Base-by-base conservation (phyloP, 169 alveolate genomes). In the Cryptosporidium ryanae region DNA sequence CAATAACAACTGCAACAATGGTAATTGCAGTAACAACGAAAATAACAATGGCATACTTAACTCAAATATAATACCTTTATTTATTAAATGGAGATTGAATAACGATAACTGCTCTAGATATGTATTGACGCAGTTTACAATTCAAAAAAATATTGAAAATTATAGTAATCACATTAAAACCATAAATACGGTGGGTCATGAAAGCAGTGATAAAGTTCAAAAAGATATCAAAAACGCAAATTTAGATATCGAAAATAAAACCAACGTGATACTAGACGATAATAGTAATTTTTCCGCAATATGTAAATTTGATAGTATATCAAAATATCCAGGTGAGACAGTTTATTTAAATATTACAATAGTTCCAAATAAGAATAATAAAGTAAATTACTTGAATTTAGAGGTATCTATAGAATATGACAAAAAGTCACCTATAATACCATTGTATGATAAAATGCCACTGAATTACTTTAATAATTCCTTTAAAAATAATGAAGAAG, bases 101-200 rank as follows among this genome's bases (percentile, higher is more conserved):
- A 15, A 7, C 8, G 31, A n/a, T 3, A 21, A 1, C 25, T 23
- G 31, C 2, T 61, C 52, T 15, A 76, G 50, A 76, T 13, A 27
- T n/a, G 52, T 76, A 46, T 55, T 76, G 29, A 59, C 87, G 8
- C 87, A 76, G 46, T 76, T 76, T 76, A 70, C 87, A 18, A 18
- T 76, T 21, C 54, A 18, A 59, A 68, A 52, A 44, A 32, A 31
- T 25, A 50, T 32, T 46, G 64, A 43, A 1, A 65, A 4, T 8
- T n/a, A n/a, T n/a, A 48, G 27, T 66, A 23, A 27, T 23, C 32
- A 52, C 8, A 21, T 18, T 12, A 52, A 21, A 18, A 25, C 32
- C 23, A 66, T 66, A 4, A 15, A 49, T 46, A 18, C 21, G 2
- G 12, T 50, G 7, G 66, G 6, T 15, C 32, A 68, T 15, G 50